A percentile compares a stretch with the other conserved stretches of the same genome.
These are phyloP conservation scores for Hemisphaericaspora xylanilytica DNA, from an alignment of 1,139 yeast species.

Conservation along the genomic window DNA sequence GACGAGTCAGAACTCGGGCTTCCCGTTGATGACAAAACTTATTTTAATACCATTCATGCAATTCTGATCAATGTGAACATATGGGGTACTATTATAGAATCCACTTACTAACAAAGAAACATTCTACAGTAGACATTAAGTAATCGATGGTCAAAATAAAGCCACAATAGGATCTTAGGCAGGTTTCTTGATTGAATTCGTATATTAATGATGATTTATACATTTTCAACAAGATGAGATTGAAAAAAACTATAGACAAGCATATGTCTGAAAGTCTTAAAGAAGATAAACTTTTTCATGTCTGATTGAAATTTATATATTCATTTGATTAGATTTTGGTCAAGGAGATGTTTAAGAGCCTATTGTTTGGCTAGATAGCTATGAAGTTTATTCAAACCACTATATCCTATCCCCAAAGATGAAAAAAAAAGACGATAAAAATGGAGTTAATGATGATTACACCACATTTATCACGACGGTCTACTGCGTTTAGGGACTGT, in stretches of 20 bases:
- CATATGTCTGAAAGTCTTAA: slow-evolving; percentile 87
- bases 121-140: too few relatives aligned
- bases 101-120: too few relatives aligned
- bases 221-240: slow-evolving; percentile 63
- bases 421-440: not conserved
- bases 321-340: not conserved
- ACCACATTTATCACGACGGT: slow-evolving; percentile 98
- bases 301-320: slow-evolving; percentile 46
- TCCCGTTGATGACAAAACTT: slow-evolving; percentile 89
- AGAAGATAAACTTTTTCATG: slow-evolving; percentile 63
- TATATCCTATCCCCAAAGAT: slow-evolving; percentile 5
- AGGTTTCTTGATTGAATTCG: slow-evolving; percentile 19
- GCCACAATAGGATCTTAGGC: slow-evolving; percentile 14
- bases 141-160: too few relatives aligned
- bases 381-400: slow-evolving; percentile 1
- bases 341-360: slow-evolving; percentile 1
- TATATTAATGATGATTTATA: too few relatives aligned
- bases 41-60: slow-evolving; percentile 95
- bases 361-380: not conserved
- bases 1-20: slow-evolving; percentile 98
- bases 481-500: slow-evolving; percentile 87
- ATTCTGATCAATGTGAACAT: slow-evolving; percentile 52
- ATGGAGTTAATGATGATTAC: slow-evolving; percentile 78
- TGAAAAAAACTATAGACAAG: slow-evolving; percentile 78
- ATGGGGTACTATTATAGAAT: too few relatives aligned